Evolutionary conservation across 768 basidiomycete genomes (phyloP), one percentile per base, ranked within the genome.

Genomic region (Trichaptum fuscoviolaceum): DNA sequence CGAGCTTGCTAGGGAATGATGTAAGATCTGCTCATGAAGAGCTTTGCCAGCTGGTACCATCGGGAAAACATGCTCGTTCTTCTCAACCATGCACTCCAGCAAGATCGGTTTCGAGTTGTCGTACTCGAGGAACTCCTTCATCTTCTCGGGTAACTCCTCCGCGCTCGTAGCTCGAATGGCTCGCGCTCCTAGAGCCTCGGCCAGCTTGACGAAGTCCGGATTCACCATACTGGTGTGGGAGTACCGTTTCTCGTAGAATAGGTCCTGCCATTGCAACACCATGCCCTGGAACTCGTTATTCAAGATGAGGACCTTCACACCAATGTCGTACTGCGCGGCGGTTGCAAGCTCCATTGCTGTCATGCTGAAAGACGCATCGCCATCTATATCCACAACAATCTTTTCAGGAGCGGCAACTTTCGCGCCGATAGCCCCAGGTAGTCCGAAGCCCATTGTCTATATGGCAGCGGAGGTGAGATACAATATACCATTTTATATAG

Each of bases 261-360:
- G 85, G 76, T 99, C 96, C 83, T 99, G 97, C 97, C 96, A 99
- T 82, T 99, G 97, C 35, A 93, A 80, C 15, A 99, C 97, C 97
- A 99, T 99, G 65, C 97, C 97, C 77, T 97, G 96, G 85, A 95
- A 97, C 74, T 96, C 94, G 77, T 97, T 98, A 83, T 97, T 96
- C 72, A 98, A 78, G 25, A 97, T 78, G 70, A 97, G 82, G 57
- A 95, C 91, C 79, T 99, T 99, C 74, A 98, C 94, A 67, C 97
- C 96, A 69, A 99, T 97, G 73, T 85, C 78, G 80, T 85, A 95
- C 74, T 96, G 93, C 26, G 92, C 83, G 5, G 97, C 97, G 0
- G 97, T 99, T 25, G 90, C 89, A 63, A 99, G 87, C 78, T 99
- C 97, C 97, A 99, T 99, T 0, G 95, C 96, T 1, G 97, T 99